phyloP scores from a whole-genome alignment of 805 yeast genomes.

The Komagataella pastoris region DNA sequence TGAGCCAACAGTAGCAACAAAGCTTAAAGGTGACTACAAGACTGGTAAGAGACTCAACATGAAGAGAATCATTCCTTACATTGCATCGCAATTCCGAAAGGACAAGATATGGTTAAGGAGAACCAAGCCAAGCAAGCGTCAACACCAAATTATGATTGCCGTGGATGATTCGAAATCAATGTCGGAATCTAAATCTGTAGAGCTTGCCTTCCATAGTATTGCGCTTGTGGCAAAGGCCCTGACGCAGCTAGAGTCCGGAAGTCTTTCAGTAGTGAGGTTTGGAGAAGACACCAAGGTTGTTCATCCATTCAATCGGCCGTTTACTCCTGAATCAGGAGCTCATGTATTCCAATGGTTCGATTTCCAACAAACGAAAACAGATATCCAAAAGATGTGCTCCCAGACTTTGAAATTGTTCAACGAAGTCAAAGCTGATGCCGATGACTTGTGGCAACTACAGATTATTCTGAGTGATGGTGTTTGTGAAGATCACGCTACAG shows the following conservation, averaged over 20 bases:
- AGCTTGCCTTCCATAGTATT: constrained; percentile 87
- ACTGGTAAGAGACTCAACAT: constrained; percentile 94
- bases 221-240: constrained; percentile 89
- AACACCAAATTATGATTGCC: constrained; percentile 94
- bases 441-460: constrained; percentile 85
- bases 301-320: constrained; percentile 81
- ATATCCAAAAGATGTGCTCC: constrained; percentile 60
- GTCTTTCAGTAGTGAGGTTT: constrained; percentile 77
- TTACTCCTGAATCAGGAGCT: constrained; percentile 75
- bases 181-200: constrained; percentile 86
- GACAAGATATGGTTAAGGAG: constrained; percentile 98
- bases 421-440: constrained; percentile 24
- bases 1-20: constrained; percentile 95
- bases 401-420: constrained; percentile 59
- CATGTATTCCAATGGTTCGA: constrained; percentile 77
- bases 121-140: constrained; percentile 94
- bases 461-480: constrained; percentile 94
- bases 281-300: constrained; percentile 78
- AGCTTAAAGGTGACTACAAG: constrained; percentile 87
- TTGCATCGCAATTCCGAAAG: constrained; percentile 93
- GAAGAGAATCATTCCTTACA: constrained; percentile 95
- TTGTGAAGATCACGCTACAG: constrained; percentile 83
- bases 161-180: constrained; percentile 96
- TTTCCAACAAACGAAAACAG: constrained; percentile 80
- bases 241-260: constrained; percentile 90